These are phyloP conservation scores for Nicotiana undulata DNA, from an alignment of 257 asterid species.

Conservation along the genomic window DNA sequence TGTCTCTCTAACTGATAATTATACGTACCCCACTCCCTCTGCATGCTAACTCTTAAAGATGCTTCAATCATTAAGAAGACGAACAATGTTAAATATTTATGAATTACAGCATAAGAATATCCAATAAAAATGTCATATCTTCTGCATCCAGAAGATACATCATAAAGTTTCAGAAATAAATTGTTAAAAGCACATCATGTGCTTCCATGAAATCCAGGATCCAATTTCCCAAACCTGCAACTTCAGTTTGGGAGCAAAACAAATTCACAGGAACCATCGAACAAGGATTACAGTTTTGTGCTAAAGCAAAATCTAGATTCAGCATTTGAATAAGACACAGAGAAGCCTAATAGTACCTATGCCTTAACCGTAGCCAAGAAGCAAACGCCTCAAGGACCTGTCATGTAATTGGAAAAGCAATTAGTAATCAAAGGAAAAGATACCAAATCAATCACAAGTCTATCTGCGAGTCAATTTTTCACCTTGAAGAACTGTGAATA, in stretches of 20 bases:
- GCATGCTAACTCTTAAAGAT: background rate
- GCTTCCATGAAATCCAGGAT: background rate
- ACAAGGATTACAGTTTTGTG: background rate
- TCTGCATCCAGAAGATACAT: background rate
- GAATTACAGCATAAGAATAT: background rate
- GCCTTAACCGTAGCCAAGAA: conserved; percentile 97
- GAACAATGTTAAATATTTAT: background rate
- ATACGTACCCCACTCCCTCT: background rate
- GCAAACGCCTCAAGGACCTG: conserved; percentile 99
- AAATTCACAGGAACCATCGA: background rate
- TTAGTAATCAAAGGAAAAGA: background rate
- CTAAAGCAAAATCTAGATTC: background rate
- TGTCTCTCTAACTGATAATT: background rate
- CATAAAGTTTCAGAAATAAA: background rate
- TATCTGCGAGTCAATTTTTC: background rate
- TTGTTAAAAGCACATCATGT: background rate
- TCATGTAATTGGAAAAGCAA: conserved; percentile 19
- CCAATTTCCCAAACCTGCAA: background rate
- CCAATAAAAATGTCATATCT: background rate
- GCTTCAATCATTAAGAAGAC: background rate
- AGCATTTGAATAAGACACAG: background rate
- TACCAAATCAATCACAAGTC: background rate
- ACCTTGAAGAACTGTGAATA: background rate
- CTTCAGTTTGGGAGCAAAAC: background rate
- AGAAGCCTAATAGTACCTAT: conserved; percentile 48